Conservation (phyloP, 768 basidiomycete species). For the Termitomyces sp. region DNA sequence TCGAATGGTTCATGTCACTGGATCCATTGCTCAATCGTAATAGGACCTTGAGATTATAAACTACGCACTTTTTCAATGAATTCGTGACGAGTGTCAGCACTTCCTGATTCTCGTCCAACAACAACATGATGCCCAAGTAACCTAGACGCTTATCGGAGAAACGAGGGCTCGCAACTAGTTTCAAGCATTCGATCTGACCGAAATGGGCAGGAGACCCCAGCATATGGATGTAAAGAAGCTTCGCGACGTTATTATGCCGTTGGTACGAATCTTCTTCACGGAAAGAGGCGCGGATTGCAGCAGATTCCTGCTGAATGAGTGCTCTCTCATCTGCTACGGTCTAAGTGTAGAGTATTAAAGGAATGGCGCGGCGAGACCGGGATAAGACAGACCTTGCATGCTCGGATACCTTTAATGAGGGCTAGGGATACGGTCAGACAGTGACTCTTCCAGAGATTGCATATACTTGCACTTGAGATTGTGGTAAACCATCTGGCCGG, state of each 20-base stretch:
- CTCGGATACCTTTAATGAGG: slow-evolving; percentile 95
- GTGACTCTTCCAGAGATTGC: not conserved
- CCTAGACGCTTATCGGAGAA: slow-evolving; percentile 96
- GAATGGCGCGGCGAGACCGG: slow-evolving; percentile 6
- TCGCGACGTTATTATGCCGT: slow-evolving; percentile 96
- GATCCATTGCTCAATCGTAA: not conserved
- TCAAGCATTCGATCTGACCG: slow-evolving; percentile 96
- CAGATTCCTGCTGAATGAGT: slow-evolving; percentile 95
- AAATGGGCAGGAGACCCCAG: slow-evolving; percentile 98
- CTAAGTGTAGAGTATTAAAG: slow-evolving; percentile 33
- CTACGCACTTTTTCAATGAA: slow-evolving; percentile 88
- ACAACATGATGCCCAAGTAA: slow-evolving; percentile 95
- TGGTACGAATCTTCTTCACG: slow-evolving; percentile 94
- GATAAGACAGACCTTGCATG: slow-evolving; percentile 73
- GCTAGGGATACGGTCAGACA: slow-evolving; percentile 43
- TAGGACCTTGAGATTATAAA: not conserved
- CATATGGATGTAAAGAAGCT: slow-evolving; percentile 98
- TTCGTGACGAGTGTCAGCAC: slow-evolving; percentile 97
- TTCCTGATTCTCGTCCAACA: slow-evolving; percentile 97
- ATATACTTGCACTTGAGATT: slow-evolving; percentile 71
- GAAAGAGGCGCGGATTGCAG: slow-evolving; percentile 94
- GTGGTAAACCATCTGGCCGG: slow-evolving; percentile 61
- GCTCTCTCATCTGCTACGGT: slow-evolving; percentile 98
- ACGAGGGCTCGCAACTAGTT: slow-evolving; percentile 89
- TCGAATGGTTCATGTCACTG: slow-evolving; percentile 99